Evolutionary conservation across 1,284 basidiomycete genomes (phyloP), one percentile per base, ranked within the genome.

Genomic region (Stygiomarasmius scandens): DNA sequence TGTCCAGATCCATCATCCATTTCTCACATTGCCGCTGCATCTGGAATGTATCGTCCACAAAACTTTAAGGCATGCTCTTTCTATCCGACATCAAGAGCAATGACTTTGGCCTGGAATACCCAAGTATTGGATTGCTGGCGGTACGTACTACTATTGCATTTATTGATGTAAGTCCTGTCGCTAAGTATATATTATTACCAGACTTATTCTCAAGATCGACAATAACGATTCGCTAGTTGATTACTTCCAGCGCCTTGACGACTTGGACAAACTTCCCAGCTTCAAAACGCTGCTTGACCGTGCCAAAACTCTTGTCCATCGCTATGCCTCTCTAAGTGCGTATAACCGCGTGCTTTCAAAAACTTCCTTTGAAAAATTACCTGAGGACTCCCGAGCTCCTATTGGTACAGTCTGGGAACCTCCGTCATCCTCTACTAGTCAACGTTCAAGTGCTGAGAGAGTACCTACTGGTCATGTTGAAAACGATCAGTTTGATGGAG

Each of bases 11-110:
- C 56, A 1, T 58, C 56, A 0, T 50, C 52, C 10, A 36, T 61
- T 2, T 58, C 56, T 5, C 51, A 41, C 27, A 23, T 24, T 25
- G 58, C 60, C 14, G 22, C 20, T 16, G 27, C 47, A 2, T 27
- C 58, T 16, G 22, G 41, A 11, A 27, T 55, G 24, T 38, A 58
- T 12, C 53, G 57, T 2, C 57, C 57, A 9, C 38, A 16, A 9
- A 41, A 41, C 38, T 41, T 6, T 2, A 53, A 34, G 23, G 55
- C 49, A 19, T 48, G 16, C 19, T 32, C 55, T 14, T 61, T 52
- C 32, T 61, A 61, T 56, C 58, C 58, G 20, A 61, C 60, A 19
- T 29, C 24, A 19, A 49, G 54, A 16, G 54, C 23, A 8, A 49
- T 59, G 45, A 54, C 10, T 14, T 44, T 59, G 16, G 57, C 49